Percentiles rank a stretch among this genome's conserved stretches.
Conservation (phyloP, 1,284 basidiomycete species). For the Irpex lacteus region DNA sequence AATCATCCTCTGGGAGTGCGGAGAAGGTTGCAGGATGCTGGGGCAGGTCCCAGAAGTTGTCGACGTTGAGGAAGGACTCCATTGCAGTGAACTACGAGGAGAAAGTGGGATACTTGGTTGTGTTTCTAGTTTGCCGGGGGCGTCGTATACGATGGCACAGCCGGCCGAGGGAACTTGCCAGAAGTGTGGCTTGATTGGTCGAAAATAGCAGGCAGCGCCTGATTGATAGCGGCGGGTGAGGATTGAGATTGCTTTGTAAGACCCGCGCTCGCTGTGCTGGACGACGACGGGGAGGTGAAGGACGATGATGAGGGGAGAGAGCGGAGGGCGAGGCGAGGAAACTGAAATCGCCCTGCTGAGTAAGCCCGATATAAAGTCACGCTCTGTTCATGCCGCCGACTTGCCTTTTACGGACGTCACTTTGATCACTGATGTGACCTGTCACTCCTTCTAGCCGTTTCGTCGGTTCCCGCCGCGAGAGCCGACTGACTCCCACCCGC, state of each 20-base stretch:
- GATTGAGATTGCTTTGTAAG: background rate
- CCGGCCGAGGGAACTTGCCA: background rate
- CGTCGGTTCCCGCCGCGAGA: background rate
- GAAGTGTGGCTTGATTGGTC: background rate
- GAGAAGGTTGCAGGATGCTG: conserved; percentile 55
- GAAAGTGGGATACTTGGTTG: background rate
- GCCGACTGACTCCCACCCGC: background rate
- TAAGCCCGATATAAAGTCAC: conserved; percentile 6
- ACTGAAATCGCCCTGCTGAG: conserved; percentile 1
- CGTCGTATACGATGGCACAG: background rate
- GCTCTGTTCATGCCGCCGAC: background rate
- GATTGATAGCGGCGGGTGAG: background rate
- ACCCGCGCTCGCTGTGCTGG: conserved; percentile 2
- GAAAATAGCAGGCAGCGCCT: background rate
- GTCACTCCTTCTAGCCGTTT: background rate
- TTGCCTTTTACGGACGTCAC: background rate
- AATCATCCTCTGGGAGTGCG: conserved; percentile 72
- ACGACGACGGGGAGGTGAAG: conserved; percentile 1
- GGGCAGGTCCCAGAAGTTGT: conserved; percentile 67
- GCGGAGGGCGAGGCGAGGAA: conserved; percentile 3
- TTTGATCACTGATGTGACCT: background rate
- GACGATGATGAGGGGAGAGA: conserved; percentile 3
- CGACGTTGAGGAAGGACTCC: conserved; percentile 31
- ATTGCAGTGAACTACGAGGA: conserved; percentile 20
- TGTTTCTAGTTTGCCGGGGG: background rate